Percentiles rank a stretch among this genome's conserved stretches.
Evolutionary conservation across 345 rosid species (phyloP).

Genomic region (Gossypium sturtianum): DNA sequence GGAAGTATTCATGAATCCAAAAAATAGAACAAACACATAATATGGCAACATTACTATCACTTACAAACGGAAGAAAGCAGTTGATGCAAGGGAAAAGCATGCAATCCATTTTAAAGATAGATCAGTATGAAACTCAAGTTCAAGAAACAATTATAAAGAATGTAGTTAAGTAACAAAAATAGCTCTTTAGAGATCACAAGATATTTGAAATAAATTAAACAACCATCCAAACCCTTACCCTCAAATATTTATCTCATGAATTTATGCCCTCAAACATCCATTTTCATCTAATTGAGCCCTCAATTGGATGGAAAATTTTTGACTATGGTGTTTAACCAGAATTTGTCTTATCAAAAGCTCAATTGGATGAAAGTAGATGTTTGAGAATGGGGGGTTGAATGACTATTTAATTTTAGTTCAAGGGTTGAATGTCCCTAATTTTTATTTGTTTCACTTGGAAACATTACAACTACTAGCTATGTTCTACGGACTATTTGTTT

Average conservation of each 20-base stretch:
- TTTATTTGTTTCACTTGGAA: not conserved
- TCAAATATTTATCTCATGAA: not conserved
- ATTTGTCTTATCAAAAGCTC: not conserved
- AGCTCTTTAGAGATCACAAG: not conserved
- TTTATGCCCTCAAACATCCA: not conserved
- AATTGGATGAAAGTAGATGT: not conserved
- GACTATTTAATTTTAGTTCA: not conserved
- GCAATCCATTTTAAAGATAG: not conserved
- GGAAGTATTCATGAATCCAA: constrained; percentile 28
- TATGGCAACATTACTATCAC: not conserved
- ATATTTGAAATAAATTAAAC: not conserved
- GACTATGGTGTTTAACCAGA: not conserved
- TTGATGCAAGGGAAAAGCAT: constrained; percentile 4
- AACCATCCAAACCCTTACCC: not conserved
- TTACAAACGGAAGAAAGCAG: not conserved
- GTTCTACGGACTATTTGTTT: not conserved
- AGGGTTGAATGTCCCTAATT: not conserved
- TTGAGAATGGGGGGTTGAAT: not conserved
- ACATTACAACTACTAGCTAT: not conserved
- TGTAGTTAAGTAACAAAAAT: not conserved
- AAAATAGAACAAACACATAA: constrained; percentile 10
- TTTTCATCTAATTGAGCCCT: not conserved
- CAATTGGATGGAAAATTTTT: not conserved
- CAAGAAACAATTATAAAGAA: not conserved
- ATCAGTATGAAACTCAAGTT: not conserved